These are phyloP conservation scores for Anthostomella pinea DNA, from an alignment of 2,329 filamentous ascomycete species.

Conservation along the genomic window DNA sequence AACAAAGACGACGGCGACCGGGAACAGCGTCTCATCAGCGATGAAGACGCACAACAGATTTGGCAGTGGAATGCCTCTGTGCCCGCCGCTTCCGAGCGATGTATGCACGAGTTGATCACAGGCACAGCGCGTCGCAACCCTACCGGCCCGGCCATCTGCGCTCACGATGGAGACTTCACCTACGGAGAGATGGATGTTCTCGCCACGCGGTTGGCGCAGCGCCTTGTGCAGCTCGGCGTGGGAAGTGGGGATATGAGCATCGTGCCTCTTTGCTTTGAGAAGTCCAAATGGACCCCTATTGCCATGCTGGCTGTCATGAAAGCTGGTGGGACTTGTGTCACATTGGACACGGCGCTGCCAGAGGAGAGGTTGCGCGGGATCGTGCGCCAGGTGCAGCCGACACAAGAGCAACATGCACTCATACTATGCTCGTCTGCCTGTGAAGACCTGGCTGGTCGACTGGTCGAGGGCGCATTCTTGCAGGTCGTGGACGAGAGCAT, in stretches of 20 bases:
- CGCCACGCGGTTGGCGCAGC: conserved; percentile 2
- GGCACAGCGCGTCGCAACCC: background rate
- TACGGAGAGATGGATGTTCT: conserved; percentile 1
- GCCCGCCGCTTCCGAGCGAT: background rate
- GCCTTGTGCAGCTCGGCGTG: conserved; percentile 2
- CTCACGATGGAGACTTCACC: conserved; percentile 11
- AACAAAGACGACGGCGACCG: no score
- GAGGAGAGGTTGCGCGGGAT: no score
- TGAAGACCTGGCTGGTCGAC: no score
- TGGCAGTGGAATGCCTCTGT: background rate
- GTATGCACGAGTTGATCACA: conserved; percentile 2
- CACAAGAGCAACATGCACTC: background rate
- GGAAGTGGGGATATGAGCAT: background rate
- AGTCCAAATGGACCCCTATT: conserved; percentile 2
- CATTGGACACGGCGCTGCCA: conserved; percentile 1
- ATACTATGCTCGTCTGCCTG: no score
- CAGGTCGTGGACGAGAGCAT: no score
- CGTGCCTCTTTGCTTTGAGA: conserved; percentile 4
- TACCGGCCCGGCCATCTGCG: no score
- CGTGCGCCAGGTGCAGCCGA: background rate
- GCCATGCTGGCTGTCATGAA: conserved; percentile 3
- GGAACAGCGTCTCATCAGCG: no score
- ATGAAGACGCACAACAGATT: background rate
- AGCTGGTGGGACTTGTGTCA: conserved; percentile 2
- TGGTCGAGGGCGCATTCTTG: no score